Conservation (phyloP, 768 basidiomycete species). For the Psilocybe tampanensis region DNA sequence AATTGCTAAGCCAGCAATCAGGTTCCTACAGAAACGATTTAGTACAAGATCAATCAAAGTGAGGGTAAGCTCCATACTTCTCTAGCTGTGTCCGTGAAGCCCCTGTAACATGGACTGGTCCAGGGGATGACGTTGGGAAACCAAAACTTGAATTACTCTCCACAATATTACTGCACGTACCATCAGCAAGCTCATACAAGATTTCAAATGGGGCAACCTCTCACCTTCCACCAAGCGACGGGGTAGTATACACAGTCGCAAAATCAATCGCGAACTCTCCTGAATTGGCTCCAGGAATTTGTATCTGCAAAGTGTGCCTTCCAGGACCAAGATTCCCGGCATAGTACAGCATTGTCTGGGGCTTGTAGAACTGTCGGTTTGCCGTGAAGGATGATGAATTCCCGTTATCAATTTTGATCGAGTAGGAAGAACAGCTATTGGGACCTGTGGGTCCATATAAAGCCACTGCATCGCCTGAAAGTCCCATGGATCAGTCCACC, state of each 20-base stretch:
- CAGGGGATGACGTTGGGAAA: too few species aligned
- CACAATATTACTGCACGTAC: background rate
- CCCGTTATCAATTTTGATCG: conserved; percentile 12
- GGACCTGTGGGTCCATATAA: conserved; percentile 20
- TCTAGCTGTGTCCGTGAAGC: background rate
- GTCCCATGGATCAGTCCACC: too few species aligned
- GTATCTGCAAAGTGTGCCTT: conserved; percentile 8
- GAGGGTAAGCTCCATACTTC: background rate
- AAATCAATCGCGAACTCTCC: conserved; percentile 19
- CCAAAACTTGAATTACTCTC: background rate
- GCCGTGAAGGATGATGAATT: conserved; percentile 1
- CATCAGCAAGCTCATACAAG: background rate
- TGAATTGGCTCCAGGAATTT: background rate
- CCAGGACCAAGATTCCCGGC: conserved; percentile 16
- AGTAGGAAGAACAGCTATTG: conserved; percentile 1
- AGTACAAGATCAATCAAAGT: background rate
- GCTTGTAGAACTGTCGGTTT: conserved; percentile 6
- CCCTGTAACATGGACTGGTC: background rate
- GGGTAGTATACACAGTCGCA: conserved; percentile 18
- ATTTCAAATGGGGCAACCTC: background rate
- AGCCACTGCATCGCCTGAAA: conserved; percentile 14
- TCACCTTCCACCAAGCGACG: conserved; percentile 15
- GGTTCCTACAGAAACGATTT: background rate
- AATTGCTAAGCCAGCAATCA: background rate
- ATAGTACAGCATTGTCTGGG: conserved; percentile 16